Percentiles rank a stretch among this genome's conserved stretches.
Conservation (phyloP, 2,329 filamentous ascomycete species). For the Acarospora socialis region DNA sequence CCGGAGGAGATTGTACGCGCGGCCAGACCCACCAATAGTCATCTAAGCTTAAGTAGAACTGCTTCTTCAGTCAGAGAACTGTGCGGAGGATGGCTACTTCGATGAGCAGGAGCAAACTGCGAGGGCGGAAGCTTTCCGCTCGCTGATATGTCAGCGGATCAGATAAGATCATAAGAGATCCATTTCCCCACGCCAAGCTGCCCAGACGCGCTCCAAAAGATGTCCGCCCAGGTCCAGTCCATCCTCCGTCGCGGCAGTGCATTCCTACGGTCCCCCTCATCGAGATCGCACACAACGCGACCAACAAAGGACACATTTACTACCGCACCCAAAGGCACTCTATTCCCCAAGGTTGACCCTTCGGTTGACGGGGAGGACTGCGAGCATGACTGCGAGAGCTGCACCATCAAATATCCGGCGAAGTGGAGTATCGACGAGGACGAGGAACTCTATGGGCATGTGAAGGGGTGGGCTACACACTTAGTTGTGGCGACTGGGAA, state of each 20-base stretch:
- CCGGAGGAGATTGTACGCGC: no score
- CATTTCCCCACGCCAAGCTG: no score
- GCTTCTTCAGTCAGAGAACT: no score
- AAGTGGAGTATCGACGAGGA: slow-evolving; percentile 57
- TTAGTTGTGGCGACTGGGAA: slow-evolving; percentile 89
- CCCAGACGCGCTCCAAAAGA: no score
- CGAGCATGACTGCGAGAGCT: slow-evolving; percentile 70
- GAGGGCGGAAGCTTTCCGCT: no score
- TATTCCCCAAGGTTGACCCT: slow-evolving; percentile 67
- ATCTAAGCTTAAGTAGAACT: no score
- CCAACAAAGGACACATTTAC: slow-evolving; percentile 34
- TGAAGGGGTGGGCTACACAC: slow-evolving; percentile 82
- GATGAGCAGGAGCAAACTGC: no score
- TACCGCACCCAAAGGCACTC: slow-evolving; percentile 18
- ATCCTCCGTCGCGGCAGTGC: slow-evolving; percentile 14
- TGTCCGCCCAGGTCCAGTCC: slow-evolving; percentile 9
- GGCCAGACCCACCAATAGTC: no score
- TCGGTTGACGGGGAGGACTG: slow-evolving; percentile 77
- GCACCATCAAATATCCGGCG: slow-evolving; percentile 65
- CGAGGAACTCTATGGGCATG: slow-evolving; percentile 68
- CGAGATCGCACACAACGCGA: slow-evolving; percentile 20
- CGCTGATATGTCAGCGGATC: no score
- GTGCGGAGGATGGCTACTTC: no score
- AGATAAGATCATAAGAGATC: no score
- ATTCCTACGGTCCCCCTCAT: slow-evolving; percentile 19